Evolutionary conservation across 768 basidiomycete genomes (phyloP), one percentile per base, ranked within the genome.

Genomic region (Leccinum subgranulosum): DNA sequence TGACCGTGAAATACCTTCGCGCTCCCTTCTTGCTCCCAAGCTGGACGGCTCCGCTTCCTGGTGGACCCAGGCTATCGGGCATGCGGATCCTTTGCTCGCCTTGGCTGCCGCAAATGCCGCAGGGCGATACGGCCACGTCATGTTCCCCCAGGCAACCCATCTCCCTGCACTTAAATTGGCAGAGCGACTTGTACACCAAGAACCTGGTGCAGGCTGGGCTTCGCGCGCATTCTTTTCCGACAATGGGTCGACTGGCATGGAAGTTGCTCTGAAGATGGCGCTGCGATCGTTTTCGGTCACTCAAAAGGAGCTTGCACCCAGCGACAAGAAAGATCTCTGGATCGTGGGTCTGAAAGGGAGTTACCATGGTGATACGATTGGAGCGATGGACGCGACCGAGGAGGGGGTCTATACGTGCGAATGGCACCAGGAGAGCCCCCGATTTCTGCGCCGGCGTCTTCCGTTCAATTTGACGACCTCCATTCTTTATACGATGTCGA

Each of bases 201-300:
- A 90, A 2, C 94, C 95, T 4, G 96, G 96, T 0, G 81, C 79
- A 57, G 90, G 88, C 2, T 98, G 96, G 96, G 96, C 96, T 1
- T 81, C 84, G 8, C 84, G 92, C 19, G 96, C 85, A 3, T 98
- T 96, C 75, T 93, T 90, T 73, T 92, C 91, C 6, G 96, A 98
- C 67, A 89, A 98, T 62, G 96, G 96, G 14, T 92, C 93, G 21
- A 98, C 96, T 0, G 96, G 87, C 7, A 95, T 96, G 86, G 96
- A 98, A 70, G 88, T 96, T n/a, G 96, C 93, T 11, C 75, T 98
- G 57, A 98, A 98, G 73, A 98, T 98, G 96, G 96, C 93, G 0
- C 73, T 98, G 45, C 81, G 94, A 25, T 84, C 87, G 2, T 88
- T 80, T 60, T 75, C 81, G 14, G 61, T 73, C 34, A 75, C 78